phyloP scores from a whole-genome alignment of 2,329 filamentous ascomycete genomes.

The Fonsecaea multimorphosa region DNA sequence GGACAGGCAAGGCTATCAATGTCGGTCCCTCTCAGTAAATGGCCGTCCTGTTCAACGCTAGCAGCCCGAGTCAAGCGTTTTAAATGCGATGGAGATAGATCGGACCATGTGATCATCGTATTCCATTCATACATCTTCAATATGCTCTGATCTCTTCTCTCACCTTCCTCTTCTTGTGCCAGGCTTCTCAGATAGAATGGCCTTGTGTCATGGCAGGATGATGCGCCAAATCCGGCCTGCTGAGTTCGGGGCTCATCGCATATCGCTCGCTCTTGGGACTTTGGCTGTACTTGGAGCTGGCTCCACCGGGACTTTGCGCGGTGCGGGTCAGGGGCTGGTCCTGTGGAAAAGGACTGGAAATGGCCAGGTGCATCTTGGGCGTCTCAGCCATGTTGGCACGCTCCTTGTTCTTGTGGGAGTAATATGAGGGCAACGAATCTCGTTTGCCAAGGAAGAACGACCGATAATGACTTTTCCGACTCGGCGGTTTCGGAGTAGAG shows the following conservation, averaged over 20 bases:
- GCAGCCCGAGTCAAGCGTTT: conserved; percentile 1
- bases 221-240: conserved; percentile 62
- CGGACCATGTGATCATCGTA: not conserved
- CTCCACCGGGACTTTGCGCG: conserved; percentile 34
- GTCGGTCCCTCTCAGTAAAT: not conserved
- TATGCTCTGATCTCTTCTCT: conserved; percentile 6
- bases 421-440: conserved; percentile 49
- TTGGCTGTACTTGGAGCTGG: conserved; percentile 39
- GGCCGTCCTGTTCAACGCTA: no score
- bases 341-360: conserved; percentile 61
- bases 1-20: conserved; percentile 18
- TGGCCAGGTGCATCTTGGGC: conserved; percentile 55
- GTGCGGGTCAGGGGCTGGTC: conserved; percentile 17
- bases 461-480: conserved; percentile 47
- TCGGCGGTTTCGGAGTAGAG: conserved; percentile 47
- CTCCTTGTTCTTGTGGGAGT: conserved; percentile 40
- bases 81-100: conserved; percentile 25
- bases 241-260: conserved; percentile 48
- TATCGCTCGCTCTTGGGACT: conserved; percentile 40
- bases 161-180: conserved; percentile 4
- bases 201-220: conserved; percentile 55
- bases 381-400: conserved; percentile 43
- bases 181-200: conserved; percentile 30
- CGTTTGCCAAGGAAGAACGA: conserved; percentile 51
- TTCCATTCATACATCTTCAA: not conserved